These are phyloP conservation scores for Hordeum pubiflorum DNA, from an alignment of 202 grass and related monocot species.

Conservation along the genomic window DNA sequence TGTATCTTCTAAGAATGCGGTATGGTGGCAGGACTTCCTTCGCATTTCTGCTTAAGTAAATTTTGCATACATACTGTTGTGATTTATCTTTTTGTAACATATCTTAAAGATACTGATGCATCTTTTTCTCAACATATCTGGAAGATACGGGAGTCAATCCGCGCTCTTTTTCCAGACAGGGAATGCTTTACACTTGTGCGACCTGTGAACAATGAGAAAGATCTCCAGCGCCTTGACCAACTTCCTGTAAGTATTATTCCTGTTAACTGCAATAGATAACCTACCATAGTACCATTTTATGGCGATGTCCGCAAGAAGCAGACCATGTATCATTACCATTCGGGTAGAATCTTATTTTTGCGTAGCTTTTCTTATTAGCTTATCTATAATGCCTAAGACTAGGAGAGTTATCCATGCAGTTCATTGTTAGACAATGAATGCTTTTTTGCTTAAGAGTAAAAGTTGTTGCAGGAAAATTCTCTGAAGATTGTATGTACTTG, in stretches of 20 bases:
- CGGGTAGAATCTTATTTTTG: neutral
- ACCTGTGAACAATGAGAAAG: constrained; percentile 85
- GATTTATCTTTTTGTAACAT: neutral
- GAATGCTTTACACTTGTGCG: constrained; percentile 92
- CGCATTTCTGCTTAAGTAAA: constrained; percentile 9
- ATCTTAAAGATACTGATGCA: constrained; percentile 11
- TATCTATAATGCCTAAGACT: neutral
- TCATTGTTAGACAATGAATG: neutral
- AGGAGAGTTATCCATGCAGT: neutral
- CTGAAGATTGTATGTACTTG: constrained; percentile 3
- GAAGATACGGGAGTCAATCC: constrained; percentile 94
- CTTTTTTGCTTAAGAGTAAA: neutral
- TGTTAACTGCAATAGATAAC: neutral
- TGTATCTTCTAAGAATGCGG: constrained; percentile 70
- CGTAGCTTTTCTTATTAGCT: neutral
- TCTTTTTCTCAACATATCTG: constrained; percentile 24
- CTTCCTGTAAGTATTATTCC: constrained; percentile 58
- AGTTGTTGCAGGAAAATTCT: neutral
- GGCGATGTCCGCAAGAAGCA: neutral
- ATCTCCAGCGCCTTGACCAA: constrained; percentile 87
- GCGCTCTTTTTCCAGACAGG: constrained; percentile 89
- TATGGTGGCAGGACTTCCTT: constrained; percentile 15
- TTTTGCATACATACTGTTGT: neutral
- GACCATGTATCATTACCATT: neutral
- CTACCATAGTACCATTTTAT: neutral